Percentiles rank a stretch among this genome's conserved stretches.
Conservation (phyloP, 129 eudicot genomes). For the Escallonia rubra region DNA sequence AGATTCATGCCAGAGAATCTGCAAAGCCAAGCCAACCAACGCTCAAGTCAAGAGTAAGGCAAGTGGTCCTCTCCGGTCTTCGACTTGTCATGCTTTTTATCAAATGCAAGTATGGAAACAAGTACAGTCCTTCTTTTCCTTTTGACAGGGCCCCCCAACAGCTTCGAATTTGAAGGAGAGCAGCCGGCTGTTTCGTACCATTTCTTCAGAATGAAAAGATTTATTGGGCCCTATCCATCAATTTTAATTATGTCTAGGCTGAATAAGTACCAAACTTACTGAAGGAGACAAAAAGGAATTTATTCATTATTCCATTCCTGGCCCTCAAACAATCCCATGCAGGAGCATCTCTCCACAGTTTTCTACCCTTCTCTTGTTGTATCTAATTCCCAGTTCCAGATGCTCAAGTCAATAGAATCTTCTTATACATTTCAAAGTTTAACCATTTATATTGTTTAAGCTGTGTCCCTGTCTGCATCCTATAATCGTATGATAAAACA, state of each 20-base stretch:
- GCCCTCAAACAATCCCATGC: slow-evolving; percentile 61
- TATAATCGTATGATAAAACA: slow-evolving; percentile 12
- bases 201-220: slow-evolving; percentile 30
- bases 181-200: slow-evolving; percentile 27
- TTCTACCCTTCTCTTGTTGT: slow-evolving; percentile 29
- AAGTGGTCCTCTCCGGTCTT: slow-evolving; percentile 21
- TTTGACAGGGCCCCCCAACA: slow-evolving; percentile 38
- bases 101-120: slow-evolving; percentile 35
- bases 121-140: slow-evolving; percentile 46
- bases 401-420: slow-evolving; percentile 75
- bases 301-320: slow-evolving; percentile 70
- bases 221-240: slow-evolving; percentile 33
- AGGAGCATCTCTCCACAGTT: slow-evolving; percentile 52
- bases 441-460: slow-evolving; percentile 13
- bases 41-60: slow-evolving; percentile 26
- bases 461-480: slow-evolving; percentile 11
- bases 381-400: slow-evolving; percentile 48
- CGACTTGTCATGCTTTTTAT: slow-evolving; percentile 25
- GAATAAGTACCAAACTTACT: slow-evolving; percentile 73
- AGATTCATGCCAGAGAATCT: slow-evolving; percentile 46
- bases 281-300: slow-evolving; percentile 64
- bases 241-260: slow-evolving; percentile 32
- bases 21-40: slow-evolving; percentile 23
- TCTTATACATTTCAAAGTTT: slow-evolving; percentile 19
- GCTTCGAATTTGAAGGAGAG: slow-evolving; percentile 16